These are phyloP conservation scores for Penicillium freii DNA, from an alignment of 2,329 filamentous ascomycete genomes.

Conservation along the genomic window DNA sequence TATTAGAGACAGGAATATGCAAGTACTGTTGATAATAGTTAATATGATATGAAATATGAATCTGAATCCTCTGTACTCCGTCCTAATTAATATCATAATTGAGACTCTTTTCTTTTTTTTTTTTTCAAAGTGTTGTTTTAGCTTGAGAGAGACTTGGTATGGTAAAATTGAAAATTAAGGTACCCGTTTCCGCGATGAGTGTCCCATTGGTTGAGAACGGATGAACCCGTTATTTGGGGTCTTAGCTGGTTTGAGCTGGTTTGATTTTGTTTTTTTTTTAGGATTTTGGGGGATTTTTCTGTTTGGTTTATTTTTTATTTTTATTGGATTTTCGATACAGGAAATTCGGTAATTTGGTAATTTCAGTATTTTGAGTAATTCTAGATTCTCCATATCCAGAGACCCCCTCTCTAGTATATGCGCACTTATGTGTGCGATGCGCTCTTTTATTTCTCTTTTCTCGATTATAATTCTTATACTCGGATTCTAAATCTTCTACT, in stretches of 20 bases:
- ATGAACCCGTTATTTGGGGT: constrained; percentile 7
- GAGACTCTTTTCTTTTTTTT: neutral
- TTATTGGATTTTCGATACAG: neutral
- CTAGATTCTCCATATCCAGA: neutral
- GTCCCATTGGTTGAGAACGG: constrained; percentile 11
- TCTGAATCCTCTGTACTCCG: neutral
- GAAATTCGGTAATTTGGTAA: neutral
- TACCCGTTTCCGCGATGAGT: constrained; percentile 4
- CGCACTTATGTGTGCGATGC: neutral
- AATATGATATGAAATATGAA: neutral
- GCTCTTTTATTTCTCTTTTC: neutral
- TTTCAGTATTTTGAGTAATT: neutral
- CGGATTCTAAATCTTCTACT: neutral
- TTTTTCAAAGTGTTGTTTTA: neutral
- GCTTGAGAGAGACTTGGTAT: neutral
- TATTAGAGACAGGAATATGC: neutral
- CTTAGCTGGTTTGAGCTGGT: neutral
- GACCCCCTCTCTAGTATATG: neutral
- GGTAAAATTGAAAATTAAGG: constrained; percentile 7
- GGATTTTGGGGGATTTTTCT: neutral
- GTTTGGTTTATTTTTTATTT: constrained; percentile 2
- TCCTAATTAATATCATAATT: neutral
- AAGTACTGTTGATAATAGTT: neutral
- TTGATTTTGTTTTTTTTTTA: neutral
- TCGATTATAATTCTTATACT: neutral